Base-by-base conservation (phyloP, 176 grass and related monocot genomes). In the Cenchrus fungigraminus region DNA sequence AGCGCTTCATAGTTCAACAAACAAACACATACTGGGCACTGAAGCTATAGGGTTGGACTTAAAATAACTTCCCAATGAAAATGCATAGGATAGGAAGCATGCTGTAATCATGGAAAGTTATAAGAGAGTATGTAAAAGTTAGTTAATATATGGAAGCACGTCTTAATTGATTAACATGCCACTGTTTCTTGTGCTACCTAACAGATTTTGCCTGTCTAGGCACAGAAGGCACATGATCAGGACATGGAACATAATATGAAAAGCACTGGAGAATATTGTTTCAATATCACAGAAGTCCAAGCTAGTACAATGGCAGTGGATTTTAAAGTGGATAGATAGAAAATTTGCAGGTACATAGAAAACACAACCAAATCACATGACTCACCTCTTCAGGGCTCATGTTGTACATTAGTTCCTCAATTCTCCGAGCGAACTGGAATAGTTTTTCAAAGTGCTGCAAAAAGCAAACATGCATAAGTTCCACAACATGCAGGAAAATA, bases 361-460 rank as follows among this genome's bases (percentile, higher is more conserved):
- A 3, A 8, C 37, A 54, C 37, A 70, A n/a, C n/a, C 19, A 16
- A 56, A 52, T 34, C 4, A 9, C 1, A 12, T 49, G 9, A 82
- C 61, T 76, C 77, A 94, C 93, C 91, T 95, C 97, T 81, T 95
- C 93, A 53, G 93, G 85, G 22, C 85, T 85, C 77, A 95, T 93
- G 45, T 84, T 94, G 84, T 80, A 93, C 86, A 95, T 89, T 71
- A 94, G 71, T 82, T 98, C 97, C 88, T 98, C 93, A 58, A 92
- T 86, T 89, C 50, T 95, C 13, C 89, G 88, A 71, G 93, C 97
- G 52, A 92, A 95, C 79, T 98, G 97, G 79, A 98, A 98, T 80
- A 98, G 68, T 73, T 92, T 98, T 83, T 98, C 93, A 28, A 89
- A 98, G 76, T 95, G 89, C 93, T 95, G 86, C 56, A 89, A 92